These are phyloP conservation scores for Schizochytrium sp. DNA, from an alignment of 108 stramenopile species.

Conservation along the genomic window DNA sequence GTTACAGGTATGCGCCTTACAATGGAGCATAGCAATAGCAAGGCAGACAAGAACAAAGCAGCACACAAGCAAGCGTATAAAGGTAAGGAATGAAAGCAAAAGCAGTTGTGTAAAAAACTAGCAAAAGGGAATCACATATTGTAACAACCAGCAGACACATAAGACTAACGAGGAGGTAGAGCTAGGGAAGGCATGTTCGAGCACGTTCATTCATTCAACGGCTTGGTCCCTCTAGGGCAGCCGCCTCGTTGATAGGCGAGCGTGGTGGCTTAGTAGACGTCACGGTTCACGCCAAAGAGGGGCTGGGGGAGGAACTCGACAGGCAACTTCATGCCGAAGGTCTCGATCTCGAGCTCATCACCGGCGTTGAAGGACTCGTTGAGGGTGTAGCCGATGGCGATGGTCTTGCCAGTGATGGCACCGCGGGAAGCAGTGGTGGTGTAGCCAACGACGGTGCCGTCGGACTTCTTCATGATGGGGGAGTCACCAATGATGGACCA, in stretches of 20 bases:
- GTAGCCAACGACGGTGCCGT: conserved; percentile 49
- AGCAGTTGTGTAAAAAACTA: too few relatives aligned
- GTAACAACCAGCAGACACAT: too few relatives aligned
- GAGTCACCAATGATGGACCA: conserved; percentile 44
- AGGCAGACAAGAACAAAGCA: too few relatives aligned
- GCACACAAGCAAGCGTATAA: too few relatives aligned
- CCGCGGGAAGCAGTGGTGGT: conserved; percentile 51
- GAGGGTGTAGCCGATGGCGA: conserved; percentile 24
- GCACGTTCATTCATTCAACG: background rate
- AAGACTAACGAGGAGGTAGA: background rate
- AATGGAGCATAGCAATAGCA: too few relatives aligned
- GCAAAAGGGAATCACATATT: too few relatives aligned
- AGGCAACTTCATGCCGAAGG: conserved; percentile 44
- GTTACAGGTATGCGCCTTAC: too few relatives aligned
- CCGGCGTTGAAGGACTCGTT: conserved; percentile 9
- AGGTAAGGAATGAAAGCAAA: too few relatives aligned
- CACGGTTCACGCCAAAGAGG: conserved; percentile 23
- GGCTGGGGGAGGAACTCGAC: conserved; percentile 24
- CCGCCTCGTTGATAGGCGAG: too few relatives aligned
- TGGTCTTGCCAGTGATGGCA: conserved; percentile 48
- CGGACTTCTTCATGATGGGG: background rate
- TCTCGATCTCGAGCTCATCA: conserved; percentile 38
- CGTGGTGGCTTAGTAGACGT: conserved; percentile 19
- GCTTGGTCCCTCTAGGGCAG: too few relatives aligned
- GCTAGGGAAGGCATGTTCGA: background rate